Percentiles rank a stretch among this genome's conserved stretches.
Evolutionary conservation across 1,284 basidiomycete genomes (phyloP).

Genomic region (Vanrija pseudolonga): DNA sequence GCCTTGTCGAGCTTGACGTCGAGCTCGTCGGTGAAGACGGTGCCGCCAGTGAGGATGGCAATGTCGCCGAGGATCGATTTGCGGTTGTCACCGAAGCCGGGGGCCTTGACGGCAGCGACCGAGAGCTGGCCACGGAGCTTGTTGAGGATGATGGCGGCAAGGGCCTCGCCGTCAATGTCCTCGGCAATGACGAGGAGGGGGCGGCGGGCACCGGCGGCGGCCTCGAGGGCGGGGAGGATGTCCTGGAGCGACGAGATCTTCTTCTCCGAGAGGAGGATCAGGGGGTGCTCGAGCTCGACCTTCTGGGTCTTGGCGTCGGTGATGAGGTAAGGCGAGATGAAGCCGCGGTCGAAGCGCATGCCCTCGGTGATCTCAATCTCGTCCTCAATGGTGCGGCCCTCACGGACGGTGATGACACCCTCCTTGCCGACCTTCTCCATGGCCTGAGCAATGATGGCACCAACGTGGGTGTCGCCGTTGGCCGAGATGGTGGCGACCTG

Average conservation of each 20-base stretch:
- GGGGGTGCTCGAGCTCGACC: slow-evolving; percentile 95
- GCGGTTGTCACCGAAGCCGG: slow-evolving; percentile 98
- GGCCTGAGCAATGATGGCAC: slow-evolving; percentile 94
- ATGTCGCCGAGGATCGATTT: slow-evolving; percentile 96
- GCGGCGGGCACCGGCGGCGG: slow-evolving; percentile 83
- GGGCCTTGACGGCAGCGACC: slow-evolving; percentile 91
- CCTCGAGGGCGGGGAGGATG: slow-evolving; percentile 90
- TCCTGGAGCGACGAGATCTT: slow-evolving; percentile 95
- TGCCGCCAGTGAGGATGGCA: slow-evolving; percentile 93
- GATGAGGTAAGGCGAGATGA: slow-evolving; percentile 98
- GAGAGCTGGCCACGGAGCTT: slow-evolving; percentile 95
- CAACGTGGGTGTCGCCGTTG: slow-evolving; percentile 92
- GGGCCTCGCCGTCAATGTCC: slow-evolving; percentile 95
- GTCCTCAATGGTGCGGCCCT: slow-evolving; percentile 95
- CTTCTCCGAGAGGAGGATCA: slow-evolving; percentile 92
- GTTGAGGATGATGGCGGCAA: slow-evolving; percentile 96
- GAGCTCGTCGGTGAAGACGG: slow-evolving; percentile 96
- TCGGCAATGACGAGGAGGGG: slow-evolving; percentile 95
- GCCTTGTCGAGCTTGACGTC: slow-evolving; percentile 96
- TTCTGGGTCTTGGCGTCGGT: slow-evolving; percentile 97
- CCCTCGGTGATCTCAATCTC: slow-evolving; percentile 99
- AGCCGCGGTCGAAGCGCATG: slow-evolving; percentile 99
- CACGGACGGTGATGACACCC: slow-evolving; percentile 99
- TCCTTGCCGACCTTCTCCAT: slow-evolving; percentile 99
- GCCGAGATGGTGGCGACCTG: slow-evolving; percentile 95